Evolutionary conservation across 805 yeast species (phyloP), one percentile per base, ranked within the genome.

Genomic region (Schizosaccharomyces japonicus): DNA sequence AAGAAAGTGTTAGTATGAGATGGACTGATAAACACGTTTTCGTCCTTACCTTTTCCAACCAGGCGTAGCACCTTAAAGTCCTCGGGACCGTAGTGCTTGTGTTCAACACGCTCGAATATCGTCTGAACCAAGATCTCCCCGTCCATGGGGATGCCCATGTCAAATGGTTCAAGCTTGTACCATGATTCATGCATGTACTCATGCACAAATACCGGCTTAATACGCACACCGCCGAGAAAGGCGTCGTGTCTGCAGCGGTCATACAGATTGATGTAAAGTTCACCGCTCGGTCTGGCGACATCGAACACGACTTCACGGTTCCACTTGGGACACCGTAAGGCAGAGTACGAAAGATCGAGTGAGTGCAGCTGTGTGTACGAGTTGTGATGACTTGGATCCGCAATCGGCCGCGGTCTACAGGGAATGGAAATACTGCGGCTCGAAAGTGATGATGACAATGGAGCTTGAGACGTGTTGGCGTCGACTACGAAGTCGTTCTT

Each of bases 281-380:
- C 92, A 1, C 93, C 77, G 54, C 71, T 75, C 39, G 78, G 75
- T 15, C 87, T 92, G 39, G 56, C 49, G 42, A 90, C 94, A 60
- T 87, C 98, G 58, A 90, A 87, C 10, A 75, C 74, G 11, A 95
- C 87, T 59, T 83, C 83, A 61, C 85, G 94, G 58, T 81, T 80
- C 94, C 95, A 87, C 29, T 71, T 66, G 13, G 95, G 94, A 58
- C 25, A 17, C 13, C 42, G 42, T 13, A 21, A 25, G 13, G 17
- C 42, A 19, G 42, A 25, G 5, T 19, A 19, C 23, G 23, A 8
- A n/a, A 36, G 10, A 10, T 36, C 42, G 10, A n/a, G n/a, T n/a
- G 42, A 36, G 5, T 36, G 42, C 2, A 36, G 10, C 7, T 13
- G 27, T 5, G 42, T 19, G 23, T 25, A 21, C 17, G 42, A 36